Evolutionary conservation across 108 stramenopile species (phyloP), one percentile per base, ranked within the genome.

Genomic region (Fragilaria crotonensis): DNA sequence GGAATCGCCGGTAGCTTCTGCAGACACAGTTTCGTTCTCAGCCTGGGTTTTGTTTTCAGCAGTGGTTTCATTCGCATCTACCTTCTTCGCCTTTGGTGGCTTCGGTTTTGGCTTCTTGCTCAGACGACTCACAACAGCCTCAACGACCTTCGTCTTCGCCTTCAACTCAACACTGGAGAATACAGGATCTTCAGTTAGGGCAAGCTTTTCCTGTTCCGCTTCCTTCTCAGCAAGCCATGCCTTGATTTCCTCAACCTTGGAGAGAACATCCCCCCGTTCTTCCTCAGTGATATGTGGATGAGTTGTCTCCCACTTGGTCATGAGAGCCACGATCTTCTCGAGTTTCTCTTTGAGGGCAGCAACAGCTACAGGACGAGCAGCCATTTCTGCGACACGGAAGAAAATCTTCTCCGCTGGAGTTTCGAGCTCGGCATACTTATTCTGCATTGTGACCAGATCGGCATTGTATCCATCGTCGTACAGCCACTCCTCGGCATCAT

Each of bases 401-500:
- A 88, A 83, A 25, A 90, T 67, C 58, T 86, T 85, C 56, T 93
- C 89, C 11, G 85, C 81, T 11, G 89, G 94, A 33, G 53, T 72
- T 4, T 91, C 77, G 2, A 98, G 68, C 54, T 86, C 91, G n/a
- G 52, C 64, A 51, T 77, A 84, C 76, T 94, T 97, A 22, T 57
- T 76, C 27, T 82, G 52, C 73, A 90, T 95, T 5, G 89, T 89
- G 1, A 62, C 60, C 45, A 95, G 69, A 59, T 92, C 93, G 51
- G 93, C 93, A 61, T 68, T 76, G 71, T 80, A 87, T 33, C 94
- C 97, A 21, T 96, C 96, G 52, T 96, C 96, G 56, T 97, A 93
- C 63, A 99, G 77, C 99, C 99, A 99, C 5, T 97, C 96, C 69
- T 95, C 94, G 9, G 85, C 82, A 47, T 78, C 89, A 27, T 81